These are phyloP conservation scores for Alternaria triticina DNA, from an alignment of 2,329 filamentous ascomycete species.

Conservation along the genomic window DNA sequence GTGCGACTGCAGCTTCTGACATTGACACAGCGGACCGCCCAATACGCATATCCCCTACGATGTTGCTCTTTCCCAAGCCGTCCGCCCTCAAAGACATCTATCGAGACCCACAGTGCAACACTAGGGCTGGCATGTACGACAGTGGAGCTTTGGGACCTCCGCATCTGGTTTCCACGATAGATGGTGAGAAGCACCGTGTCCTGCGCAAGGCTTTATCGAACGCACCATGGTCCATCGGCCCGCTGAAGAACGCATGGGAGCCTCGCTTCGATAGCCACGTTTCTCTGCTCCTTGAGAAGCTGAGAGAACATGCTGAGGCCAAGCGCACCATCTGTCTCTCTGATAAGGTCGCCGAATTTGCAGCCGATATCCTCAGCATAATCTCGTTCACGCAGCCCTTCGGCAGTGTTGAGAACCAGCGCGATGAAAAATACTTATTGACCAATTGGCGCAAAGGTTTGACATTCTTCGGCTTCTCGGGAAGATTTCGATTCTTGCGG, in stretches of 20 bases:
- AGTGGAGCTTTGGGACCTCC: conserved; percentile 47
- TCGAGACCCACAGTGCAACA: conserved; percentile 47
- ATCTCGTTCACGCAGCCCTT: conserved; percentile 48
- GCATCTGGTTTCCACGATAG: conserved; percentile 43
- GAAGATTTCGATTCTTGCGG: conserved; percentile 45
- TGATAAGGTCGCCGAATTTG: conserved; percentile 51
- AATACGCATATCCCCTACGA: conserved; percentile 49
- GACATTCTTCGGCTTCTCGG: conserved; percentile 47
- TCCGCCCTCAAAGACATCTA: conserved; percentile 51
- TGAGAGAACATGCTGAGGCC: conserved; percentile 35
- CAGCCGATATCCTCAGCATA: conserved; percentile 52
- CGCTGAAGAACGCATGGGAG: conserved; percentile 51
- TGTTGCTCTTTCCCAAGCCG: conserved; percentile 47
- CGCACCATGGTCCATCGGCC: conserved; percentile 48
- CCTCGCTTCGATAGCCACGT: conserved; percentile 46
- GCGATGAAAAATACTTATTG: conserved; percentile 48
- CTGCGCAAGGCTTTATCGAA: conserved; percentile 49
- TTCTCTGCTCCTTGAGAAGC: conserved; percentile 41
- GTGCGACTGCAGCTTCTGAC: not conserved
- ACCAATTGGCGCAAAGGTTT: conserved; percentile 48
- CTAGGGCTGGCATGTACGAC: conserved; percentile 44
- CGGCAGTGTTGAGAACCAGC: conserved; percentile 49
- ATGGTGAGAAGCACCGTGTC: conserved; percentile 42
- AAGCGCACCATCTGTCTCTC: conserved; percentile 37
- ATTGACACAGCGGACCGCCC: conserved; percentile 32